Percentiles rank a stretch among this genome's conserved stretches.
phyloP scores from a whole-genome alignment of 306 rosid species.

The Ochetophila trinervis region DNA sequence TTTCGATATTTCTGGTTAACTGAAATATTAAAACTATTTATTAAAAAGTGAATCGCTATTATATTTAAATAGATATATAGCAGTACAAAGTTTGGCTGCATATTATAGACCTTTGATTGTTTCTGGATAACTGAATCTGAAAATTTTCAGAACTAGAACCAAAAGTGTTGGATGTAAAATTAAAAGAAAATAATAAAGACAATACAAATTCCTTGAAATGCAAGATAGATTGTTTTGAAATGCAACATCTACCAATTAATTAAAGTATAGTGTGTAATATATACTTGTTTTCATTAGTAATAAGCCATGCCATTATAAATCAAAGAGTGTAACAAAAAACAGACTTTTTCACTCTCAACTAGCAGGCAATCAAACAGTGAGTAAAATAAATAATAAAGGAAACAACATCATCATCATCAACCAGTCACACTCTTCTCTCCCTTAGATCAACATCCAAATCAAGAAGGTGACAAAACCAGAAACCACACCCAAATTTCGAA shows the following conservation, averaged over 20 bases:
- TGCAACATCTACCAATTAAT: not conserved
- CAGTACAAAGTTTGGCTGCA: too few relatives aligned
- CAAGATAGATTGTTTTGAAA: not conserved
- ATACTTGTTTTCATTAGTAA: not conserved
- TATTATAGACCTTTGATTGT: too few relatives aligned
- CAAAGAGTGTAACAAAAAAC: not conserved
- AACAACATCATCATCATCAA: not conserved
- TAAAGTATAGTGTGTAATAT: not conserved
- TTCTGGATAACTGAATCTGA: too few relatives aligned
- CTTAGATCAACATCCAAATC: constrained; percentile 23
- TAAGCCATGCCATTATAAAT: not conserved
- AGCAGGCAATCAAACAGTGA: not conserved
- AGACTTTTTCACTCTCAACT: not conserved
- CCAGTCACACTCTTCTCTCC: too few relatives aligned
- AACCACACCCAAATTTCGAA: constrained; percentile 18
- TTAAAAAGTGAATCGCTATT: too few relatives aligned
- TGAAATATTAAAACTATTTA: too few relatives aligned
- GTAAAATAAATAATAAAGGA: not conserved
- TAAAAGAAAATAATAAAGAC: too few relatives aligned
- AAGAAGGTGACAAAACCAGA: constrained; percentile 19
- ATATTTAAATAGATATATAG: too few relatives aligned
- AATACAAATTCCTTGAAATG: too few relatives aligned
- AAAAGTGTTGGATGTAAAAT: too few relatives aligned
- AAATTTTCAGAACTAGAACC: too few relatives aligned
- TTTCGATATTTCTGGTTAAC: too few relatives aligned